Conservation (phyloP, 768 basidiomycete species). For the Lentinula sp. region DNA sequence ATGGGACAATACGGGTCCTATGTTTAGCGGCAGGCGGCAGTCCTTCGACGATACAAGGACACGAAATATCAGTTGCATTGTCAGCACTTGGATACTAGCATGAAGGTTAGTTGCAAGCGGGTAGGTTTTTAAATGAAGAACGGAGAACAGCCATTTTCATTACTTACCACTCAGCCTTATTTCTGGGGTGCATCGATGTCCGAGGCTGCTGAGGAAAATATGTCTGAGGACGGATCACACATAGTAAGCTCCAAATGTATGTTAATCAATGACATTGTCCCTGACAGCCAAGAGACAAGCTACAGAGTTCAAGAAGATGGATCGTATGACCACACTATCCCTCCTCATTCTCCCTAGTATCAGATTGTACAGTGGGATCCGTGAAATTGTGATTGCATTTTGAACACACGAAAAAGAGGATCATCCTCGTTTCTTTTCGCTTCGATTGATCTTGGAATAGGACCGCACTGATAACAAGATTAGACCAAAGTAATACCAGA, state of each 20-base stretch:
- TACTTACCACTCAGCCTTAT: too few species aligned
- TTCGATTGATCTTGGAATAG: slow-evolving; percentile 97
- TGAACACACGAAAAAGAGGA: slow-evolving; percentile 84
- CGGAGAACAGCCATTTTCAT: too few species aligned
- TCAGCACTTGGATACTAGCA: not conserved
- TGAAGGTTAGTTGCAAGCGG: not conserved
- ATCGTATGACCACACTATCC: not conserved
- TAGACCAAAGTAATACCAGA: not conserved
- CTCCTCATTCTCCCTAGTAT: slow-evolving; percentile 14
- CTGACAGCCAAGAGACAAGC: not conserved
- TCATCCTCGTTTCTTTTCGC: slow-evolving; percentile 93
- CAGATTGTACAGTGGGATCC: slow-evolving; percentile 56
- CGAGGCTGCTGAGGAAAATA: too few species aligned
- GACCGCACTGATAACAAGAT: slow-evolving; percentile 59
- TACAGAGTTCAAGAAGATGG: not conserved
- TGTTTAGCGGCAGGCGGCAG: not conserved
- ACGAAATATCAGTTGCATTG: too few species aligned
- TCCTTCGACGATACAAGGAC: not conserved
- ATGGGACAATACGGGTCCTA: not conserved
- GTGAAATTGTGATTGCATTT: slow-evolving; percentile 74
- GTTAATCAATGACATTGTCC: not conserved
- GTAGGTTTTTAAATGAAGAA: not conserved
- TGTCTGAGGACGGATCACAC: not conserved
- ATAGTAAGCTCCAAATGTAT: not conserved
- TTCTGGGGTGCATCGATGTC: too few species aligned